A percentile compares a stretch with the other conserved stretches of the same genome.
Conservation (phyloP, 2,329 filamentous ascomycete species). For the Diaporthe nobilis region DNA sequence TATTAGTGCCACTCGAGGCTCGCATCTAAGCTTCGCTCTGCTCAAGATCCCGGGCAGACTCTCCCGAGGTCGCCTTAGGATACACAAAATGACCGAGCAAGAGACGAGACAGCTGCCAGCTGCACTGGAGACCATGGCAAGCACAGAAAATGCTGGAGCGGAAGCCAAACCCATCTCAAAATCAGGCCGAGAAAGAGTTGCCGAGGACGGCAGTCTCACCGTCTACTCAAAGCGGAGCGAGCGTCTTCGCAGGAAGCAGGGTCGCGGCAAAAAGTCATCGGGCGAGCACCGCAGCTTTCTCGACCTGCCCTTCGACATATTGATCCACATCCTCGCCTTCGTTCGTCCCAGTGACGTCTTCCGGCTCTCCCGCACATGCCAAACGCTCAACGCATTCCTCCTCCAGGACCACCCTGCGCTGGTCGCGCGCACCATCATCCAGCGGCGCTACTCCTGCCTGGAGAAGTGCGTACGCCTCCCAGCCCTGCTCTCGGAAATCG, state of each 20-base stretch:
- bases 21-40: not conserved
- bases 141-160: not conserved
- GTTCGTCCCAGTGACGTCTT: constrained; percentile 67
- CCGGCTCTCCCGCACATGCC: constrained; percentile 58
- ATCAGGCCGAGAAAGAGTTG: constrained; percentile 31
- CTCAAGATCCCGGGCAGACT: not conserved
- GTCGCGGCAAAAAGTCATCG: constrained; percentile 50
- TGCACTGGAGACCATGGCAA: not conserved
- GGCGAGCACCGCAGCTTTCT: constrained; percentile 54
- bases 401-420: constrained; percentile 58
- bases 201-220: constrained; percentile 36
- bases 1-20: not conserved
- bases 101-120: not conserved
- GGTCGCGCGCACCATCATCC: constrained; percentile 56
- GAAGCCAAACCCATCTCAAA: not conserved
- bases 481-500: constrained; percentile 57
- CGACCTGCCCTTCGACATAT: constrained; percentile 67
- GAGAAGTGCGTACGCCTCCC: constrained; percentile 66
- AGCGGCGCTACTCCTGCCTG: constrained; percentile 64
- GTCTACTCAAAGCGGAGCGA: constrained; percentile 67
- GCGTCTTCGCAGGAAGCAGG: constrained; percentile 59
- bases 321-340: constrained; percentile 61
- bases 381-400: constrained; percentile 59
- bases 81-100: not conserved
- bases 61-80: not conserved